phyloP scores from a whole-genome alignment of 768 basidiomycete genomes.

The Brasilioporus rufonigricans region DNA sequence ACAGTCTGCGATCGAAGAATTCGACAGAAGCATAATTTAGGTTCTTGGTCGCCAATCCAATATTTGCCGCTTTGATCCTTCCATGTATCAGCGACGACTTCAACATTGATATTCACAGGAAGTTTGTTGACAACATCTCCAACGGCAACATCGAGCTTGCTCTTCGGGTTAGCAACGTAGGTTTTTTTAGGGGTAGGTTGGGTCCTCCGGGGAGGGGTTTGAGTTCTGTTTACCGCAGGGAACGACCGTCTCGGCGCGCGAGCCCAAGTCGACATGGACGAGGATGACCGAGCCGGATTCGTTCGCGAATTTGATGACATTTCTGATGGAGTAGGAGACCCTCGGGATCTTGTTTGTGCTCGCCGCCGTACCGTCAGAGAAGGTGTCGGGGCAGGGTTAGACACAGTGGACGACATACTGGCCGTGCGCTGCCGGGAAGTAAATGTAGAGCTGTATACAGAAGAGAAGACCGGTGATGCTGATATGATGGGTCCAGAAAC shows the following conservation, averaged over 20 bases:
- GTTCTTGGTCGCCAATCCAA: constrained; percentile 92
- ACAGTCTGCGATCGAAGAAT: constrained; percentile 90
- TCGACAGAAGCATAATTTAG: constrained; percentile 88
- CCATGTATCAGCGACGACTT: constrained; percentile 83
- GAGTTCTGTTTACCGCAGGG: constrained; percentile 39
- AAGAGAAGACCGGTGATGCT: constrained; percentile 32
- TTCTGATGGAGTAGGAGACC: constrained; percentile 66
- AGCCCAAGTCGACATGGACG: constrained; percentile 61
- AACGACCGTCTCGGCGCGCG: constrained; percentile 67
- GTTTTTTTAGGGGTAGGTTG: constrained; percentile 49
- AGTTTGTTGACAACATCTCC: constrained; percentile 90
- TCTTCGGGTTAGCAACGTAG: constrained; percentile 87
- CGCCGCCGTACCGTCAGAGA: constrained; percentile 37
- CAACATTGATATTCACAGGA: constrained; percentile 78
- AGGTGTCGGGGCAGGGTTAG: constrained; percentile 32
- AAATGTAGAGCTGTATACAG: constrained; percentile 63
- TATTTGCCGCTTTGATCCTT: constrained; percentile 92
- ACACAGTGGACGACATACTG: constrained; percentile 52
- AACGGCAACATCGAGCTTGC: constrained; percentile 88
- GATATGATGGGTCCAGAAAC: constrained; percentile 62
- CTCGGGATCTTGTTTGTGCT: constrained; percentile 43
- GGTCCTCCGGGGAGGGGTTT: constrained; percentile 47
- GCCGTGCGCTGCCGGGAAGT: constrained; percentile 81
- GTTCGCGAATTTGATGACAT: constrained; percentile 51
- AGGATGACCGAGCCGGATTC: constrained; percentile 39